These are phyloP conservation scores for Fusarium albosuccineum DNA, from an alignment of 2,329 filamentous ascomycete species.

Conservation along the genomic window DNA sequence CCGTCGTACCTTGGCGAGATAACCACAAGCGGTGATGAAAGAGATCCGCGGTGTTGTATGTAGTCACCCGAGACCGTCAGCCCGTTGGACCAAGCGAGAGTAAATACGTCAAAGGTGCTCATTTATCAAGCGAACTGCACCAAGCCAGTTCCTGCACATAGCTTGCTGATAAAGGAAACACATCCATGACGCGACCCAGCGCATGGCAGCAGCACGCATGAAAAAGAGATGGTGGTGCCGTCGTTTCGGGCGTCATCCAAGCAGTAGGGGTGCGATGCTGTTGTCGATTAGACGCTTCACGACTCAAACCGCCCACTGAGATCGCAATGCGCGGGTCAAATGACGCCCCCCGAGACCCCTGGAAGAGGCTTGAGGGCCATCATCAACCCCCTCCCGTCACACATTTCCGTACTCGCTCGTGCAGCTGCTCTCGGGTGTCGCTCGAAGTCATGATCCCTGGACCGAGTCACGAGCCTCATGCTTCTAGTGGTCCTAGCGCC, in stretches of 20 bases:
- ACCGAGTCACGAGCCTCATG: constrained; percentile 42
- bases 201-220: constrained; percentile 20
- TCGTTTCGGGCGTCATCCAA: constrained; percentile 7
- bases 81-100: background rate
- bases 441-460: constrained; percentile 34
- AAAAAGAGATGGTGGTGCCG: constrained; percentile 27
- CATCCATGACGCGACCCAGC: constrained; percentile 35
- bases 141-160: constrained; percentile 5
- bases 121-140: background rate
- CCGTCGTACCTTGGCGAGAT: constrained; percentile 15
- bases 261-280: constrained; percentile 13
- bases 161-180: constrained; percentile 2
- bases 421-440: constrained; percentile 2
- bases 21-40: constrained; percentile 10
- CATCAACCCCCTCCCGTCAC: constrained; percentile 29
- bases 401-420: background rate
- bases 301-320: constrained; percentile 35
- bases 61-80: constrained; percentile 3
- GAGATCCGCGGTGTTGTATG: constrained; percentile 32
- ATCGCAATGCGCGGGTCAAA: constrained; percentile 40
- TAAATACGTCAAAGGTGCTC: background rate
- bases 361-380: constrained; percentile 11
- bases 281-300: constrained; percentile 38
- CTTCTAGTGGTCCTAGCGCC: constrained; percentile 35
- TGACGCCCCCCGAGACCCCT: constrained; percentile 38